phyloP scores from a whole-genome alignment of 2,329 filamentous ascomycete species.

The Trichoderma koningiopsis region DNA sequence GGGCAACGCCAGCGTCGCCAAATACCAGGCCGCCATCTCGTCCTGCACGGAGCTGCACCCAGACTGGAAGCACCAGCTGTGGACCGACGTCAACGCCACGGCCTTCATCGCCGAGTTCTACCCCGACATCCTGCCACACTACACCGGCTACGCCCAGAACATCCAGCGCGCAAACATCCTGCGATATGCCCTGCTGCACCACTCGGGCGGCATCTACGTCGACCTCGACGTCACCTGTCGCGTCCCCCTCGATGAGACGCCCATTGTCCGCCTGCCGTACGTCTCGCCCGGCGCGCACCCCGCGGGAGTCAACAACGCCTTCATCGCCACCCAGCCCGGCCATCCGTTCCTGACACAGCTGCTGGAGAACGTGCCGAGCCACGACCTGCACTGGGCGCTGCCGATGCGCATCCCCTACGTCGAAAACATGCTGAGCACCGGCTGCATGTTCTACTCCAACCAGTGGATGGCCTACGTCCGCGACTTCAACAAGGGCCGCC shows the following conservation, averaged over 20 bases:
- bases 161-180: constrained; percentile 33
- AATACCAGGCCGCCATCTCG: constrained; percentile 31
- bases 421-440: constrained; percentile 35
- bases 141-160: constrained; percentile 30
- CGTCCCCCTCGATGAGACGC: constrained; percentile 29
- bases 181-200: constrained; percentile 32
- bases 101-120: constrained; percentile 30
- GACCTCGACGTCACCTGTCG: constrained; percentile 33
- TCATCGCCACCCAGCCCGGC: constrained; percentile 29
- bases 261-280: constrained; percentile 29
- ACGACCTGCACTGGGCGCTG: constrained; percentile 32
- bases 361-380: constrained; percentile 29
- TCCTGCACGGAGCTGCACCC: constrained; percentile 30
- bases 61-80: constrained; percentile 31
- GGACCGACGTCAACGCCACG: constrained; percentile 33
- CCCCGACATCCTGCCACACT: constrained; percentile 31
- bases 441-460: constrained; percentile 35
- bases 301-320: constrained; percentile 33
- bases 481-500: constrained; percentile 15
- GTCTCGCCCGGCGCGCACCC: constrained; percentile 32
- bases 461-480: constrained; percentile 33
- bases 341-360: constrained; percentile 29
- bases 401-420: constrained; percentile 34
- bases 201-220: constrained; percentile 33
- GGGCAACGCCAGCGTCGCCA: constrained; percentile 47